Evolutionary conservation across 2,329 filamentous ascomycete genomes (phyloP).

Genomic region (Pseudovirgaria hyperparasitica): DNA sequence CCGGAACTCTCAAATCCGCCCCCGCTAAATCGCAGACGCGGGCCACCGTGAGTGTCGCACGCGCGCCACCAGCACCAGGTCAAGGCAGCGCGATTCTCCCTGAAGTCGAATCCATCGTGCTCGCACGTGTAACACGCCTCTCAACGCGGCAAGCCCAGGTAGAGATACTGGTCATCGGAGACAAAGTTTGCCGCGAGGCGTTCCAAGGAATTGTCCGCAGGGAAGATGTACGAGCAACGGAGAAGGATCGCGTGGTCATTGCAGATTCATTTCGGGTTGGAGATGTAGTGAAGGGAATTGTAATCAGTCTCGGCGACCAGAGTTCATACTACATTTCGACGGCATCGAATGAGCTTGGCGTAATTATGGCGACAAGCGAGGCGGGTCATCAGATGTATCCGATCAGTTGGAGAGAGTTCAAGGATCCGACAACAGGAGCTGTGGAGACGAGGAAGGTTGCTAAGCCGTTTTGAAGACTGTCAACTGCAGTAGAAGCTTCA

Average conservation of each 20-base stretch:
- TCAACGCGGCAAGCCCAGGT: slow-evolving; percentile 75
- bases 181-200: slow-evolving; percentile 57
- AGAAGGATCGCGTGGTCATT: slow-evolving; percentile 89
- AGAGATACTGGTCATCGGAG: slow-evolving; percentile 67
- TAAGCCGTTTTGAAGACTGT: slow-evolving; percentile 59
- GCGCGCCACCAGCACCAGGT: no score
- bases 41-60: no score
- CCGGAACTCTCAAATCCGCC: no score
- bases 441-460: slow-evolving; percentile 84
- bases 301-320: slow-evolving; percentile 79
- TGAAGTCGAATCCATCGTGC: slow-evolving; percentile 64
- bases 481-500: no score
- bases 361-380: slow-evolving; percentile 86
- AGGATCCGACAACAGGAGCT: slow-evolving; percentile 64
- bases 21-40: no score
- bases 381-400: slow-evolving; percentile 84
- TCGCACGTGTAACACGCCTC: slow-evolving; percentile 76
- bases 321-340: slow-evolving; percentile 92
- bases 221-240: slow-evolving; percentile 87
- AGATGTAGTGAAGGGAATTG: slow-evolving; percentile 76
- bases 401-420: slow-evolving; percentile 89
- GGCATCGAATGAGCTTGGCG: slow-evolving; percentile 79
- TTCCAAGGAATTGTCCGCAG: slow-evolving; percentile 77
- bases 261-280: slow-evolving; percentile 86
- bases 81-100: slow-evolving; percentile 68